Conservation (phyloP, 352 stramenopile genomes). For the Pythium plurisporium region DNA sequence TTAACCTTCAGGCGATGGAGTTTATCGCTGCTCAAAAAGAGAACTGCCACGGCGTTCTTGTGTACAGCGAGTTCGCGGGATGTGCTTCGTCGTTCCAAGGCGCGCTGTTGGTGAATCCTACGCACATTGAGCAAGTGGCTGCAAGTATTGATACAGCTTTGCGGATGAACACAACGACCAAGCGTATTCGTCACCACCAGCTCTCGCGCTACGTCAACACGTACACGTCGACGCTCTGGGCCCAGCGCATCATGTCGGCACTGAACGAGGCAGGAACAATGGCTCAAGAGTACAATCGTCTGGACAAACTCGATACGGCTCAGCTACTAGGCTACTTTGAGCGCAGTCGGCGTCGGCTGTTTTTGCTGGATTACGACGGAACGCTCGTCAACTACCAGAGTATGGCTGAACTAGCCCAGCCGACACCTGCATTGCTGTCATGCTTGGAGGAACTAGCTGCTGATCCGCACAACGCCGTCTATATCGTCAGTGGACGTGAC, state of each 20-base stretch:
- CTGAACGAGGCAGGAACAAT: conserved; percentile 70
- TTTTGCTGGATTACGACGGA: conserved; percentile 85
- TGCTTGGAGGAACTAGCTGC: conserved; percentile 63
- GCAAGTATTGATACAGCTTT: conserved; percentile 80
- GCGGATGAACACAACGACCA: conserved; percentile 83
- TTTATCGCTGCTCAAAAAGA: conserved; percentile 86
- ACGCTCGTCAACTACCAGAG: conserved; percentile 80
- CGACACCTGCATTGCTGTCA: conserved; percentile 48
- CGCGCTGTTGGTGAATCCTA: conserved; percentile 83
- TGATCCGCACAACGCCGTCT: conserved; percentile 77
- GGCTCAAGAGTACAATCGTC: conserved; percentile 78
- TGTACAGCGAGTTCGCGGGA: conserved; percentile 91
- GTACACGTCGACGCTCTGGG: conserved; percentile 87
- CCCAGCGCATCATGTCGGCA: conserved; percentile 78
- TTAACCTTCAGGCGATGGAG: conserved; percentile 90
- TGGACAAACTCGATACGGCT: conserved; percentile 83
- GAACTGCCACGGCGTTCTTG: conserved; percentile 79
- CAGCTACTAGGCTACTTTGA: conserved; percentile 83
- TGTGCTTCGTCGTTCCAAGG: conserved; percentile 87
- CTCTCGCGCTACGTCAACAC: conserved; percentile 85
- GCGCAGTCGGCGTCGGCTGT: conserved; percentile 70
- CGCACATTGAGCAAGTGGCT: conserved; percentile 87
- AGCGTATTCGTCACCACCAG: conserved; percentile 83
- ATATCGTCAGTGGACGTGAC: conserved; percentile 81
- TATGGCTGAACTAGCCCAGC: conserved; percentile 65